Conservation (phyloP, 805 yeast genomes). For the Jamesozyma hellenica region DNA sequence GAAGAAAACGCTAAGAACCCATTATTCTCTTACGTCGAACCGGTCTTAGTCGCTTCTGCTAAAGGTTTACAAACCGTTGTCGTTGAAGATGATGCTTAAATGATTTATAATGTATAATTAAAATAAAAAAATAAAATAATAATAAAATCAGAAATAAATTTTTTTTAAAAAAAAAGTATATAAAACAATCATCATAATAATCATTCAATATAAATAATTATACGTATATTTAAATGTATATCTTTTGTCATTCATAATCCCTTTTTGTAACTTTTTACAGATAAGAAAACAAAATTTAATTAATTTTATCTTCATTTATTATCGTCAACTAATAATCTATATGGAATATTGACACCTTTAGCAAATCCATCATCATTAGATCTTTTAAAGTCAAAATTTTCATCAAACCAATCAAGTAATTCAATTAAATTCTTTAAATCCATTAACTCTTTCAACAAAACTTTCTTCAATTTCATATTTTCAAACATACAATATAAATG, state of each 20-base stretch:
- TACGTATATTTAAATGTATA: too few species aligned
- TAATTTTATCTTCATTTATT: background rate
- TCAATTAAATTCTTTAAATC: constrained; percentile 46
- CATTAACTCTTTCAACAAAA: constrained; percentile 53
- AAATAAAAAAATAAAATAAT: background rate
- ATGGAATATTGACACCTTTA: constrained; percentile 36
- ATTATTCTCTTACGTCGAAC: constrained; percentile 96
- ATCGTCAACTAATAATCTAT: too few species aligned
- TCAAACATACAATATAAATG: constrained; percentile 84
- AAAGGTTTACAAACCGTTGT: constrained; percentile 98
- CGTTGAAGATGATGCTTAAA: constrained; percentile 64
- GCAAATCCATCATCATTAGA: constrained; percentile 66
- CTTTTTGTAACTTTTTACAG: background rate
- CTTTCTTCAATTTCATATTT: constrained; percentile 36
- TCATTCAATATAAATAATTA: too few species aligned
- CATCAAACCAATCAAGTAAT: constrained; percentile 76
- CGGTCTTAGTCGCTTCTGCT: constrained; percentile 85
- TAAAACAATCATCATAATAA: too few species aligned
- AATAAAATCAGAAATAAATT: too few species aligned
- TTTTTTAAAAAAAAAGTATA: too few species aligned
- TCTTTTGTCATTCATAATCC: too few species aligned
- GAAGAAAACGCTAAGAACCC: constrained; percentile 98
- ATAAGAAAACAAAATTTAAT: background rate
- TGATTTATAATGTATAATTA: background rate
- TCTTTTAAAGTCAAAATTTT: constrained; percentile 53